Percentiles rank a stretch among this genome's conserved stretches.
Evolutionary conservation across 768 basidiomycete genomes (phyloP).

Genomic region (Austroboletus festivus): DNA sequence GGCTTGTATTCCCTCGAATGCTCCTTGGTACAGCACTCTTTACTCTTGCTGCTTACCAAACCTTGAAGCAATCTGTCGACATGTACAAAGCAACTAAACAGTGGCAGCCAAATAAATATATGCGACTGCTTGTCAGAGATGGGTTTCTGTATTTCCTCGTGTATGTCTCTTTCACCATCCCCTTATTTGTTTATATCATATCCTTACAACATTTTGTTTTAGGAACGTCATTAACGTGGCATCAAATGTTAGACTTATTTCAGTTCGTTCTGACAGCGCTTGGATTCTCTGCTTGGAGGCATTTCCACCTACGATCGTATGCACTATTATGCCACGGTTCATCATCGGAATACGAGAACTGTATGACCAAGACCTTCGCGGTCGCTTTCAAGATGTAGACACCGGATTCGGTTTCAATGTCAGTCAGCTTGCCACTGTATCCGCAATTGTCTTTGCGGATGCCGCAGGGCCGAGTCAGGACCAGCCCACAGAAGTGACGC

Average conservation of each 20-base stretch:
- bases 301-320: neutral
- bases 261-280: no score
- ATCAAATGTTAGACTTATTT: no score
- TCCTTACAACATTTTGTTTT: no score
- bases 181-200: neutral
- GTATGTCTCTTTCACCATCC: constrained; percentile 2
- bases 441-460: neutral
- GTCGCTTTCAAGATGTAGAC: constrained; percentile 5
- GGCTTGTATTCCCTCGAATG: neutral
- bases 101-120: constrained; percentile 4
- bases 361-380: neutral
- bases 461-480: no score
- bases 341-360: constrained; percentile 12
- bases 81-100: constrained; percentile 6
- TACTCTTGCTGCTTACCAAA: neutral
- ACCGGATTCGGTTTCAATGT: constrained; percentile 6
- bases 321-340: constrained; percentile 13
- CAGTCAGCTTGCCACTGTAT: neutral
- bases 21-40: constrained; percentile 6
- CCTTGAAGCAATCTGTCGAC: neutral
- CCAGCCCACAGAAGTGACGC: no score
- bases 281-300: no score
- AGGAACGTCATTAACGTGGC: no score
- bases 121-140: constrained; percentile 7
- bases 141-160: constrained; percentile 13